Base-by-base conservation (phyloP, 2,329 filamentous ascomycete species). In the Botrytis tulipae region DNA sequence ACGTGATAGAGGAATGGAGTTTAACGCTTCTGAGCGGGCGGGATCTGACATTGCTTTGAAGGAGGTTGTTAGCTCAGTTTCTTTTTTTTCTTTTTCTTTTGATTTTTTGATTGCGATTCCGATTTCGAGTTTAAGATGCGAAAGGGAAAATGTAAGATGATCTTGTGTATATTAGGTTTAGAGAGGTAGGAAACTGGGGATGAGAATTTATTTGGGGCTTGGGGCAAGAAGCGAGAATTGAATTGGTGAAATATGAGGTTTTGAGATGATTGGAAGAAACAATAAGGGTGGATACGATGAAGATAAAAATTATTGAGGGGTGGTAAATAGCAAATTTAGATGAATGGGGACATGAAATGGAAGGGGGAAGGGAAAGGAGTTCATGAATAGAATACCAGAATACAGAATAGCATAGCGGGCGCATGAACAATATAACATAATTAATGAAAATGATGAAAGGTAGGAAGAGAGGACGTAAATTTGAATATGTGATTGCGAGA, bases 1-100 rank as follows among this genome's bases (percentile, higher is more conserved):
- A 44, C 93, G 89, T 44, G 84, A 83, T 25, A 88, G 80, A 1
- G 93, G 93, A 68, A 94, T 94, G 68, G 84, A 80, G 51, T 84
- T 79, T 35, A 81, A 73, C n/a, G 84, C 80, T 73, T 79, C 74
- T n/a, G 77, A 71, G 29, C 78, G 78, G 67, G 79, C 78, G 69
- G 81, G 75, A 29, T 83, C 77, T 42, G 81, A 84, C 82, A 86
- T 85, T 74, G 83, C 86, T 86, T 77, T 73, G 35, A 35, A 16
- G 22, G 29, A n/a, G 25, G 3, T 18, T 32, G 32, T 63, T 48
- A 71, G 57, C 51, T 32, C 32, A 12, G 14, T 35, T 62, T 46
- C 37, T 37, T 61, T n/a, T 10, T 7, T 57, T 25, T 37, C 35
- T 18, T 4, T 35, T 35, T 35, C 35, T 37, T 37, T 35, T 35